Conservation (phyloP, 192 early-diverging fungal genomes). For the Backusella liffmaniae region DNA sequence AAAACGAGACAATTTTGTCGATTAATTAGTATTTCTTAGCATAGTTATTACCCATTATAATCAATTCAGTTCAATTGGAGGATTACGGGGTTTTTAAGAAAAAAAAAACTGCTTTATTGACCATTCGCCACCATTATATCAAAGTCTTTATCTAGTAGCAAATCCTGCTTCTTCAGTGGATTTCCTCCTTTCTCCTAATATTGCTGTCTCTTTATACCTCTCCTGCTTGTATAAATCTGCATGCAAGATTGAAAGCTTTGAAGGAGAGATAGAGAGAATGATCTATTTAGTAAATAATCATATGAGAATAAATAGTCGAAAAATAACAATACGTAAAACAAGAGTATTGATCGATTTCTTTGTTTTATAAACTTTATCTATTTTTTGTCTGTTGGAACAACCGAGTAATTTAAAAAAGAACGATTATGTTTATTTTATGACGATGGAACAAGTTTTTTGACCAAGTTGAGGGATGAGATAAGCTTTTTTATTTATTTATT, state of each 20-base stretch:
- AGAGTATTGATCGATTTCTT: too few relatives aligned
- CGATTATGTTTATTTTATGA: not conserved
- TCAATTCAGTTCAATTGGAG: not conserved
- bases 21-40: not conserved
- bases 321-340: too few relatives aligned
- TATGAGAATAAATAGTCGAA: too few relatives aligned
- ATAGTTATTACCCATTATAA: not conserved
- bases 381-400: too few relatives aligned
- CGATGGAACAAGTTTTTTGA: not conserved
- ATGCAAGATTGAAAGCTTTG: not conserved
- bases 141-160: not conserved
- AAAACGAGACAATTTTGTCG: not conserved
- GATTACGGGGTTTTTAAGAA: too few relatives aligned
- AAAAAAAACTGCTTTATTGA: not conserved
- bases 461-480: not conserved
- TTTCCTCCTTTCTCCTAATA: not conserved
- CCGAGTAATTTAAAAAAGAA: not conserved
- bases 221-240: not conserved
- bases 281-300: not conserved
- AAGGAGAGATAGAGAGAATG: not conserved
- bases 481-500: not conserved
- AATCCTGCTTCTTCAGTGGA: not conserved
- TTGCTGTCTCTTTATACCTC: not conserved
- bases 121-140: not conserved
- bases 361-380: too few relatives aligned